Evolutionary conservation across 73 alveolate species (phyloP), one percentile per base, ranked within the genome.

Genomic region (Paramecium biaurelia): DNA sequence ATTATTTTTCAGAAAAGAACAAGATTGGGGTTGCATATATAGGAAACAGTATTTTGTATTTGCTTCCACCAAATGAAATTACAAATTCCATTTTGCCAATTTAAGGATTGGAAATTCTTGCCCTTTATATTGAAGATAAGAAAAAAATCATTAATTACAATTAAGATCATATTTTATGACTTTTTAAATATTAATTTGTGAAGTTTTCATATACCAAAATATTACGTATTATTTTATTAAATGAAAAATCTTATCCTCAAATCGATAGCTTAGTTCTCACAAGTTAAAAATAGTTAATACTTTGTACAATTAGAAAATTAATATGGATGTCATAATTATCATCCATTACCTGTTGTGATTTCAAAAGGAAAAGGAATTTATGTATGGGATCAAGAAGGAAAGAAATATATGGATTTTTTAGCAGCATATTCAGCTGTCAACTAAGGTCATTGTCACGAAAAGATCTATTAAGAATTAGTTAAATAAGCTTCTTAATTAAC

Each of bases 391-490:
- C 93, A 93, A 18, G 98, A 95, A 85, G 98, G 99, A 45, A 96
- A 92, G 41, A 85, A 92, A 47, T 97, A 97, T 93, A 93, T 74
- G 42, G 99, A 97, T 92, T 97, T 97, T 94, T 93, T 97, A 38
- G 93, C 98, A 15, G 99, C 99, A 32, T 97, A 97, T 85, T 94
- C 98, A n/a, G 97, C 99, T 5, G 97, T 85, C 37, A 97, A 97
- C 86, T 97, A 97, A 76, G 99, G 99, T 8, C 99, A 97, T 70
- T 97, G 99, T 86, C 99, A 97, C 76, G 98, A 98, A 5, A 97
- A 95, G 93, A 97, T 97, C 56, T 76, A 97, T 24, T 93, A 93
- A 92, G 97, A 98, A 45, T 34, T 97, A 47, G 92, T 94, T 15
- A 97, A 90, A 34, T 97, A 97, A 85, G 99, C 98, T 7, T 85